Evolutionary conservation across 176 grass and related monocot species (phyloP).

Genomic region (Paspalum notatum): DNA sequence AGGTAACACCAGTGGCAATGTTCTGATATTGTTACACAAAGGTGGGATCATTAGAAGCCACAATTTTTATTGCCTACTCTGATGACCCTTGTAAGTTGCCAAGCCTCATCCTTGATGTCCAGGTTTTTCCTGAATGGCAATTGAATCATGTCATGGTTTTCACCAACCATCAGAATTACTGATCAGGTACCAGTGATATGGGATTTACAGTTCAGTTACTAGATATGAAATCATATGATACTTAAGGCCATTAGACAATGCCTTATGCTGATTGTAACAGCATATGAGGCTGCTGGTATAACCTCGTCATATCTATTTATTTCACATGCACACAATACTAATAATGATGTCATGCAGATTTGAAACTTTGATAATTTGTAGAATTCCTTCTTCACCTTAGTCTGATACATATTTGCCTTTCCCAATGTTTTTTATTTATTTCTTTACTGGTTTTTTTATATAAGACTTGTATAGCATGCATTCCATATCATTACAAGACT

Average conservation of each 20-base stretch:
- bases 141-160: slow-evolving; percentile 7
- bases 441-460: slow-evolving; percentile 11
- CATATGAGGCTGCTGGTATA: slow-evolving; percentile 23
- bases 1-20: no score
- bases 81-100: slow-evolving; percentile 80
- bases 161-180: slow-evolving; percentile 1
- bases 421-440: not conserved
- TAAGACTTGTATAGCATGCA: not conserved
- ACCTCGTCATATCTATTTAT: no score
- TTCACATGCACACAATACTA: not conserved
- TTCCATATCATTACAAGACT: not conserved
- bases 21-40: slow-evolving; percentile 74
- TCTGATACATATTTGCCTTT: not conserved
- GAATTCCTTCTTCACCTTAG: not conserved
- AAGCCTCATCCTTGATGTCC: slow-evolving; percentile 2
- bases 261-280: slow-evolving; percentile 9
- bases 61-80: slow-evolving; percentile 85
- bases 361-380: not conserved
- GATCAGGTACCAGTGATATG: not conserved
- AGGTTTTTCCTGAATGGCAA: slow-evolving; percentile 6
- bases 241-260: not conserved
- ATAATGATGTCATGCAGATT: slow-evolving; percentile 16
- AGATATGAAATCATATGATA: slow-evolving; percentile 2
- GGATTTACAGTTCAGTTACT: slow-evolving; percentile 21
- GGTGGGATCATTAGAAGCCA: slow-evolving; percentile 87